Evolutionary conservation across 148 eudicot genomes (phyloP).

Genomic region (Camellia lanceoleosa): DNA sequence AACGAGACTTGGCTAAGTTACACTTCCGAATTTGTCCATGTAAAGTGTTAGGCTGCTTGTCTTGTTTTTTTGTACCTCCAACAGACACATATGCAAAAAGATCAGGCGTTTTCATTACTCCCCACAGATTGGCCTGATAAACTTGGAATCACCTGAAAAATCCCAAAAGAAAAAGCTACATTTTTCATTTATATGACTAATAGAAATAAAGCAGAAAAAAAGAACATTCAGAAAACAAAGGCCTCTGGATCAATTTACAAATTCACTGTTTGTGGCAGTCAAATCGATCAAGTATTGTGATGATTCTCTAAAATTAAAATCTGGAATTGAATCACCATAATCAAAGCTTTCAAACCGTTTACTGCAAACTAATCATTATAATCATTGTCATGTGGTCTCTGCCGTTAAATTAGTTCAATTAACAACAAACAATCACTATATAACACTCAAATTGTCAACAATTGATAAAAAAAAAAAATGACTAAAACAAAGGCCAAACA

Average conservation of each 20-base stretch:
- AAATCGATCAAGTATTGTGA: too few species aligned
- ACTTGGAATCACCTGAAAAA: conserved; percentile 68
- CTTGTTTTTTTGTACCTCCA: conserved; percentile 33
- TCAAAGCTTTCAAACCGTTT: not conserved
- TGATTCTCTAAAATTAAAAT: too few species aligned
- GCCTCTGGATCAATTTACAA: too few species aligned
- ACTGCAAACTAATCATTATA: not conserved
- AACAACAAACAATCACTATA: not conserved
- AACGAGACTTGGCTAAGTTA: conserved; percentile 57
- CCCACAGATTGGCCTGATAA: conserved; percentile 32
- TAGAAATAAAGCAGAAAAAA: not conserved
- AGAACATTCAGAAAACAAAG: not conserved
- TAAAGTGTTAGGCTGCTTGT: conserved; percentile 23
- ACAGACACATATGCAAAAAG: conserved; percentile 64
- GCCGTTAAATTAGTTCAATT: not conserved
- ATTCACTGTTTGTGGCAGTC: too few species aligned
- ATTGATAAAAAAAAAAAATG: not conserved
- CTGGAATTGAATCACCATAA: not conserved
- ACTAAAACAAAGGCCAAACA: not conserved
- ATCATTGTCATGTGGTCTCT: not conserved
- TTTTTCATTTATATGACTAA: not conserved
- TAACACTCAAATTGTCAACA: not conserved
- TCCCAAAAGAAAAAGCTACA: not conserved
- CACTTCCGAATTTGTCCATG: conserved; percentile 60
- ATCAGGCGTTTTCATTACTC: conserved; percentile 32